Evolutionary conservation across 768 basidiomycete genomes (phyloP), one percentile per base, ranked within the genome.

Genomic region (Antrodiella citrinella): DNA sequence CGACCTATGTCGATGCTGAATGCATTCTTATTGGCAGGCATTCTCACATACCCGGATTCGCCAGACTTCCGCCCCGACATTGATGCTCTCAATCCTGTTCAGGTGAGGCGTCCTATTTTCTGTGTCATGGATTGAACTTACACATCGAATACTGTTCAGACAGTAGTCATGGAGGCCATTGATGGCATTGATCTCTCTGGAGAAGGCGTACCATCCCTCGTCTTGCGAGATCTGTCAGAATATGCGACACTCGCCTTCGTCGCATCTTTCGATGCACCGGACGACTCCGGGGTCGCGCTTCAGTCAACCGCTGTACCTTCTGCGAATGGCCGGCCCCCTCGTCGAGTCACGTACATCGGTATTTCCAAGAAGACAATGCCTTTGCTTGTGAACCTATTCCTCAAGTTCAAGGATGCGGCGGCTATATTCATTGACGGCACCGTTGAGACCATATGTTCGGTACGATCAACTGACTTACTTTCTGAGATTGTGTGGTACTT

Each of bases 341-440:
- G 81, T 58, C 78, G 86, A 4, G 73, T 96, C 44, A 92, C 91
- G 1, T 97, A 92, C 62, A 86, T 97, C 46, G 94, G 82, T 2
- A 65, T 98, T n/a, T 74, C 84, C 1, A 98, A 97, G 67, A 86
- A 81, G 65, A 75, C 75, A 12, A 92, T 96, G 86, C 91, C 92
- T 0, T 72, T 77, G 64, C 70, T 95, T 1, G 83, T 89, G 0
- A 81, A 86, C n/a, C 65, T 93, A 3, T 93, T 84, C 67, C 63
- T 82, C 48, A 70, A 69, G 49, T 86, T 87, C 70, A 82, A 82
- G 59, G 72, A 73, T 4, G 69, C 72, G 18, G 55, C 63, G 2
- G 77, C 79, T 41, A 74, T 95, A 3, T 95, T 88, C 56, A 69
- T 75, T 10, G 83, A 92, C 59, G 91, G 89, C 3, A 92, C 92